Base-by-base conservation (phyloP, 352 stramenopile genomes). In the Phytophthora constricta region DNA sequence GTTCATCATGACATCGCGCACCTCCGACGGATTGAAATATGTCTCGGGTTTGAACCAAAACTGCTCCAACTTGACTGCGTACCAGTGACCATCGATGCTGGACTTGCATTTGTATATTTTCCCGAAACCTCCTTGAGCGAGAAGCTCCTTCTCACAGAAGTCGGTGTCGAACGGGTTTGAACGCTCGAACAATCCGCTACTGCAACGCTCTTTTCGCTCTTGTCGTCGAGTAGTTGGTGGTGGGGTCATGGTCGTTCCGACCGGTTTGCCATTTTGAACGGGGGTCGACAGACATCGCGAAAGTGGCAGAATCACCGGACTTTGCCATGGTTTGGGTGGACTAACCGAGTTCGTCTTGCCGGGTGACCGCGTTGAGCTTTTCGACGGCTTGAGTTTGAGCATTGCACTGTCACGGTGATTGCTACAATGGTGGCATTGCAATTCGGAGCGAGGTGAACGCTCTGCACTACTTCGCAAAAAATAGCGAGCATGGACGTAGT, bases 1-100 rank as follows among this genome's bases (percentile, higher is more conserved):
- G 54, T 97, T 93, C 63, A 97, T 83, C 53, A 98, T 87, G 52
- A 97, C 97, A 62, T 91, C 79, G 51, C 97, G 97, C 52, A 97
- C 77, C 42, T 92, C 79, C 0, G 71, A 75, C 27, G 84, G 84
- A 22, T 87, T 89, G 60, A 93, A 93, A 31, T 89, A 91, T 46
- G 83, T 85, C 60, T 92, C 82, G 26, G 86, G 86, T 46, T 92
- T 92, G 76, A 95, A 92, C 74, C 84, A 89, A 52, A 95, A 92
- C 56, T 92, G 79, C 63, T 93, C 82, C 26, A 91, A 63, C 62
- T 95, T 95, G 66, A 95, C 78, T 0, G 86, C 86, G 59, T 95
- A 93, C 76, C 77, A 88, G 23, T 79, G 84, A 0, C 76, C 74
- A n/a, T 93, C 86, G 19, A 82, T 57, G 25, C 78, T 89, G 16